A percentile compares a stretch with the other conserved stretches of the same genome.
Evolutionary conservation across 2,329 filamentous ascomycete species (phyloP).

Genomic region (Didymella exigua): DNA sequence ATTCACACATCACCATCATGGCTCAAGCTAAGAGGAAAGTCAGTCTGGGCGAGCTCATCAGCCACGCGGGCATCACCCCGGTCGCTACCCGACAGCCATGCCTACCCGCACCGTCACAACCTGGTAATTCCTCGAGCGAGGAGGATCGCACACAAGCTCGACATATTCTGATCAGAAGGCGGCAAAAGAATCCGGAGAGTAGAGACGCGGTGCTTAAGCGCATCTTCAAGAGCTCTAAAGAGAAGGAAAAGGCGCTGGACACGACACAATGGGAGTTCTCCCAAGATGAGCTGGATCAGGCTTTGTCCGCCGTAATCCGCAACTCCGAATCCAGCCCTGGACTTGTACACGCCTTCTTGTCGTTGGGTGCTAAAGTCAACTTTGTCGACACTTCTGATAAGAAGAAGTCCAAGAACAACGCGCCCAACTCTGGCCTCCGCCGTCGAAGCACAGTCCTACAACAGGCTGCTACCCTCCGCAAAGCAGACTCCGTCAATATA

Average conservation of each 20-base stretch:
- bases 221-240: conserved; percentile 45
- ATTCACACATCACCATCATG: conserved; percentile 26
- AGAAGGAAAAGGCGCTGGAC: conserved; percentile 41
- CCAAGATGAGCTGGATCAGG: conserved; percentile 45
- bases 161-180: conserved; percentile 39
- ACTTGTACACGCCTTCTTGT: conserved; percentile 43
- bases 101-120: conserved; percentile 41
- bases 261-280: conserved; percentile 36
- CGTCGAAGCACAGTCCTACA: conserved; percentile 46
- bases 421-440: conserved; percentile 27
- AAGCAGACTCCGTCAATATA: conserved; percentile 39
- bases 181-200: conserved; percentile 38
- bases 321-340: conserved; percentile 38
- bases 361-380: conserved; percentile 45
- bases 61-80: conserved; percentile 35
- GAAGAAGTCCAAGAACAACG: conserved; percentile 31
- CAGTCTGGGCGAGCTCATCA: conserved; percentile 39
- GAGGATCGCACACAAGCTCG: conserved; percentile 41
- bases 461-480: conserved; percentile 39
- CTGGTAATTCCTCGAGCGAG: conserved; percentile 37
- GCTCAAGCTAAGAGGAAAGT: conserved; percentile 25
- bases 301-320: conserved; percentile 41
- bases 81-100: conserved; percentile 37
- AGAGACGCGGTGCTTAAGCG: conserved; percentile 42
- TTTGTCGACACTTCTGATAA: conserved; percentile 27